Base-by-base conservation (phyloP, 177 flowering plant genomes). In the Telopea speciosissima region DNA sequence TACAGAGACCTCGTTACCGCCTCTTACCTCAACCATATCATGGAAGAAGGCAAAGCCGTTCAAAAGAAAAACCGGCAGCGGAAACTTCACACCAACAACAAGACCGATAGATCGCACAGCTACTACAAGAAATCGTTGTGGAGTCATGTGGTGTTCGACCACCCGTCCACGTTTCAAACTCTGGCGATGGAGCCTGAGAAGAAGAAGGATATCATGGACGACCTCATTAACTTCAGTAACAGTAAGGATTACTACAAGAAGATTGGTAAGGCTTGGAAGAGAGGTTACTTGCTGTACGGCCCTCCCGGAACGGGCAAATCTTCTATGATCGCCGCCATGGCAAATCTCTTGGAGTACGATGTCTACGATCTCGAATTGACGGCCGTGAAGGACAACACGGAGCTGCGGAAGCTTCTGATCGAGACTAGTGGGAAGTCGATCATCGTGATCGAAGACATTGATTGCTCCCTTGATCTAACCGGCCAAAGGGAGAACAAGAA, bases 231-330 rank as follows among this genome's bases (percentile, higher is more conserved):
- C 0, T 90, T 90, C 70, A 80, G 81, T n/a, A 69, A 75, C 22
- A 76, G 79, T 11, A 81, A 85, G 49, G 93, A 88, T 7, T 88
- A 73, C 44, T 90, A 89, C 67, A 72, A 77, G 3, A 74, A 73
- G 42, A 81, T 89, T 58, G 93, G 90, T 5, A 85, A 81, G 77
- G 81, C 89, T 1, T 87, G 90, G 90, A 88, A 89, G 66, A 68
- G 92, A 1, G 90, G 92, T 9, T 85, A 85, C 71, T 82, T 87
- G 6, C 83, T 89, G 0, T 78, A 81, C 60, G 92, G 92, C 8
- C 92, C 92, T 16, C 90, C 92, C 0, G 92, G 92, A 9, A 87
- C 92, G 0, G 92, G 92, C 7, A 89, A 89, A 56, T 86, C 93
- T 4, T 86, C 86, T 21, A 85, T 89, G 93, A 83, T 89, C 19